A percentile compares a stretch with the other conserved stretches of the same genome.
Conservation (phyloP, 2,329 filamentous ascomycete genomes). For the Helotiales sp. region DNA sequence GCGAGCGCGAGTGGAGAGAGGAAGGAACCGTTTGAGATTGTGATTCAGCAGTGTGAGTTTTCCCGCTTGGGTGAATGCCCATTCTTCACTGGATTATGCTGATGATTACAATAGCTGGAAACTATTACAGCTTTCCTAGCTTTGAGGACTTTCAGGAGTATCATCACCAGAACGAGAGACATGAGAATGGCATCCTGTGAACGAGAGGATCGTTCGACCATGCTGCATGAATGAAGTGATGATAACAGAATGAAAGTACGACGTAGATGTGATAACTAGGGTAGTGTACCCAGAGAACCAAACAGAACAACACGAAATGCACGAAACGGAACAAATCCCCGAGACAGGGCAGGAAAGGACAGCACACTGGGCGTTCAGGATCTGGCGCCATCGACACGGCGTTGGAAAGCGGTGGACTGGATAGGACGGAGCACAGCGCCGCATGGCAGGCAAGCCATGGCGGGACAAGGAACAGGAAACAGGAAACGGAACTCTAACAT, state of each 20-base stretch:
- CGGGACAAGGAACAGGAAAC: conserved; percentile 4
- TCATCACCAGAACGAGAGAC: conserved; percentile 45
- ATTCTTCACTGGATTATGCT: background rate
- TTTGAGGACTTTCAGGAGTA: conserved; percentile 70
- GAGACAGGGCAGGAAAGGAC: conserved; percentile 6
- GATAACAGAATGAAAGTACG: conserved; percentile 1
- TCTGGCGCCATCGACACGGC: conserved; percentile 7
- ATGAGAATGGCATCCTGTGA: conserved; percentile 32
- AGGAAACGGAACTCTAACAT: background rate
- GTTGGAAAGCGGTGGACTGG: conserved; percentile 4
- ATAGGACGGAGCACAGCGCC: background rate
- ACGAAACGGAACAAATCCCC: background rate
- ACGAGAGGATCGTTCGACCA: background rate
- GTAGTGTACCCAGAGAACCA: background rate
- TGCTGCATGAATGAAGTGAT: background rate
- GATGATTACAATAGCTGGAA: conserved; percentile 45
- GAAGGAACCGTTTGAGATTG: conserved; percentile 36
- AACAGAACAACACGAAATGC: conserved; percentile 10
- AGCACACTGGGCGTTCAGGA: conserved; percentile 16
- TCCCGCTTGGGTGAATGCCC: background rate
- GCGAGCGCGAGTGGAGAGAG: conserved; percentile 22
- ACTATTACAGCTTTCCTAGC: conserved; percentile 76
- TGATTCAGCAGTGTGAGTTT: conserved; percentile 35
- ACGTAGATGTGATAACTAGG: conserved; percentile 4
- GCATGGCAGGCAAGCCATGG: background rate